Evolutionary conservation across 1,139 yeast species (phyloP).

Genomic region (Yamadazyma aaseri): DNA sequence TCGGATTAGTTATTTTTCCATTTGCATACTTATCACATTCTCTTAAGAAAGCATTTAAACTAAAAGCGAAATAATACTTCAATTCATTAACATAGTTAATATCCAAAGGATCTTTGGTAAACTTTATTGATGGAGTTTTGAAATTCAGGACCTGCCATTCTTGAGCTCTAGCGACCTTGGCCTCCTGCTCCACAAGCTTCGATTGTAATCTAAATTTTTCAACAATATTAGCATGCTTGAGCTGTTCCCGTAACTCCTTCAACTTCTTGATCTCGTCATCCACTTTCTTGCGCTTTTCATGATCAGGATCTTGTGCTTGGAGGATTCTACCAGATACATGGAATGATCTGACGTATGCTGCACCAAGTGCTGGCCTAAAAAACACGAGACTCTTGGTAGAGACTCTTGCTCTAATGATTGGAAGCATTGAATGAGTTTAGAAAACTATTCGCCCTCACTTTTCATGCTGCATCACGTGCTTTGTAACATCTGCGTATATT

Average conservation of each 20-base stretch:
- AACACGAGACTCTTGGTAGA: too few species aligned
- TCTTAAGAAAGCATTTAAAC: slow-evolving; percentile 25
- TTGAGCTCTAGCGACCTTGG: slow-evolving; percentile 24
- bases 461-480: too few species aligned
- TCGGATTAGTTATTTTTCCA: slow-evolving; percentile 19
- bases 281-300: slow-evolving; percentile 11
- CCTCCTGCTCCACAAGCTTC: slow-evolving; percentile 26
- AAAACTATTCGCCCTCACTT: too few species aligned
- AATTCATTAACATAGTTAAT: slow-evolving; percentile 18
- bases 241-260: slow-evolving; percentile 24
- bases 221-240: slow-evolving; percentile 26
- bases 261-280: slow-evolving; percentile 22
- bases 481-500: too few species aligned
- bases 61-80: slow-evolving; percentile 21
- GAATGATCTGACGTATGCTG: slow-evolving; percentile 6
- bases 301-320: background rate
- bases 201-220: slow-evolving; percentile 25
- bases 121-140: slow-evolving; percentile 21
- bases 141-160: slow-evolving; percentile 19
- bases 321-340: slow-evolving; percentile 4
- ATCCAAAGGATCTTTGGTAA: slow-evolving; percentile 23
- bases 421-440: too few species aligned
- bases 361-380: too few species aligned
- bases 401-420: too few species aligned
- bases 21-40: slow-evolving; percentile 22